Evolutionary conservation across 768 basidiomycete genomes (phyloP), one percentile per base, ranked within the genome.

Genomic region (Phaeotremella fagi): DNA sequence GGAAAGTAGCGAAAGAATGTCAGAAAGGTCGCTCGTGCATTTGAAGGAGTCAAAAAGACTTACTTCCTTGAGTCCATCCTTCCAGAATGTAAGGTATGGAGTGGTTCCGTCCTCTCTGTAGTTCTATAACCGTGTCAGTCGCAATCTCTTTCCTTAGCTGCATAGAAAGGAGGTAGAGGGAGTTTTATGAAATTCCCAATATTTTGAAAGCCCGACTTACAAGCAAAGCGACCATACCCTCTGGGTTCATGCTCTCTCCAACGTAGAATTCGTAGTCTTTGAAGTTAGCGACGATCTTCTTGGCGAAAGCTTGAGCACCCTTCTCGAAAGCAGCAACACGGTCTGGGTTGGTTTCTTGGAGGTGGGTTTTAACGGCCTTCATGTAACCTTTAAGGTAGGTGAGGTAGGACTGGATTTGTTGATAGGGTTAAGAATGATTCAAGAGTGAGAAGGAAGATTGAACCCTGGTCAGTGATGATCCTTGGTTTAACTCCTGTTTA

Each of bases 61-160:
- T 23, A 75, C 74, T 75, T 83, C 80, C 78, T 91, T 89, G 61
- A 91, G 75, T 33, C 95, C 94, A 76, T 97, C 83, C 78, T 87
- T 94, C 92, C 92, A 97, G 81, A 92, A 88, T 27, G 85, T 91
- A 76, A 94, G 83, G 75, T 87, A 92, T 46, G 90, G 89, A 86
- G 76, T 76, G 53, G 60, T 57, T 42, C 76, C 76, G 57, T 77
- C 77, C 68, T 76, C 77, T 57, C 95, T 83, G 79, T 90, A 99
- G 79, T 99, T 94, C 69, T 71, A 37, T 9, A 22, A 3, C 1
- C 5, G 9, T n/a, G 36, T 42, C 41, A 52, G 48, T 16, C 11
- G 22, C 46, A 31, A 31, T 7, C 14, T 6, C 28, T 11, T 16
- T 50, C 37, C 18, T 20, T 18, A 25, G 25, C 35, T 45, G n/a